Conservation (phyloP, 2,329 filamentous ascomycete species). For the Exophiala calicioides region DNA sequence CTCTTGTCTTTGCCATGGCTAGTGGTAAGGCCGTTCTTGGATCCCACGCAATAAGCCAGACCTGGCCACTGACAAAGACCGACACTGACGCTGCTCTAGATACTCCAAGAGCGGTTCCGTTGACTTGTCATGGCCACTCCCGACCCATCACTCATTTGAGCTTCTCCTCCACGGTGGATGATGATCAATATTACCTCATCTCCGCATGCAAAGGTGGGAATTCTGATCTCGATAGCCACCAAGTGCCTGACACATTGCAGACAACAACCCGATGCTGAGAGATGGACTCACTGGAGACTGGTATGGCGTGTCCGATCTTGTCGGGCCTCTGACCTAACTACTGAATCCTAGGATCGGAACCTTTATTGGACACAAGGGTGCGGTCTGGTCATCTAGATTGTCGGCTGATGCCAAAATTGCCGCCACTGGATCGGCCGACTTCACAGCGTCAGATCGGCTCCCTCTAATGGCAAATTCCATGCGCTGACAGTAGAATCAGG, state of each 20-base stretch:
- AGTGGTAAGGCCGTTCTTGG: neutral
- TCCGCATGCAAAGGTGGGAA: constrained; percentile 81
- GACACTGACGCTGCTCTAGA: constrained; percentile 38
- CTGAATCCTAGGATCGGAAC: constrained; percentile 72
- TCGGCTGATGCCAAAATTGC: constrained; percentile 85
- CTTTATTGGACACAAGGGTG: constrained; percentile 96
- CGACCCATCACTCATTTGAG: constrained; percentile 87
- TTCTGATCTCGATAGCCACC: neutral
- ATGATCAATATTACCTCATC: constrained; percentile 86
- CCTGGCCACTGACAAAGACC: neutral
- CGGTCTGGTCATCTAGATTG: constrained; percentile 92
- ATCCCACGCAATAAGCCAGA: neutral
- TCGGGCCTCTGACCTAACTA: constrained; percentile 3
- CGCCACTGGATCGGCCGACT: constrained; percentile 92
- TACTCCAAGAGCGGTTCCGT: constrained; percentile 68
- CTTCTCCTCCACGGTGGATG: constrained; percentile 81
- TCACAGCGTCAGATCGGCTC: constrained; percentile 71
- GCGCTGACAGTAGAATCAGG: constrained; percentile 49
- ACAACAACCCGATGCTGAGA: constrained; percentile 97
- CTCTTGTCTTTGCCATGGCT: neutral
- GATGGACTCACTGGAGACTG: constrained; percentile 95
- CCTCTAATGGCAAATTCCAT: neutral
- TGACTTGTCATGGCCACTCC: constrained; percentile 94
- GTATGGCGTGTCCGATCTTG: constrained; percentile 47
- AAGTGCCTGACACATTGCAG: constrained; percentile 49